A percentile compares a stretch with the other conserved stretches of the same genome.
These are phyloP conservation scores for Mycena metata DNA, from an alignment of 768 basidiomycete species.

Conservation along the genomic window DNA sequence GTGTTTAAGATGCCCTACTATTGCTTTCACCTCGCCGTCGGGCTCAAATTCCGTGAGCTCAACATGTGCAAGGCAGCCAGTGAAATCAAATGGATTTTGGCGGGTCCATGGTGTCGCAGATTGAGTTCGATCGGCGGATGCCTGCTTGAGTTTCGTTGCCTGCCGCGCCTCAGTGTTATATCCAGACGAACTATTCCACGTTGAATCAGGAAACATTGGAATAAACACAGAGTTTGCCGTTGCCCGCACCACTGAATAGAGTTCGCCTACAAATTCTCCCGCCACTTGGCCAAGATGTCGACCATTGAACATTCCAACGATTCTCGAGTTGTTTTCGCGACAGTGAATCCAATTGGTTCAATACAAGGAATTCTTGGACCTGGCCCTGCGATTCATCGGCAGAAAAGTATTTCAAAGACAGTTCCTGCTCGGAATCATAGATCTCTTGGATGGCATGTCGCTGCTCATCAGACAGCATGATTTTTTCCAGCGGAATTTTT, in stretches of 20 bases:
- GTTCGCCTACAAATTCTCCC: neutral
- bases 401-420: neutral
- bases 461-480: neutral
- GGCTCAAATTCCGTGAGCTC: constrained; percentile 45
- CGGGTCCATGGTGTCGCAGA: neutral
- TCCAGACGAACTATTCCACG: neutral
- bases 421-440: neutral
- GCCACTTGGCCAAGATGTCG: neutral
- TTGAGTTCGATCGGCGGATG: neutral
- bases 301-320: constrained; percentile 10
- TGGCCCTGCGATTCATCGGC: neutral
- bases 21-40: constrained; percentile 35
- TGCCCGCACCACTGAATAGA: neutral
- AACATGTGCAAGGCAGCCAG: constrained; percentile 52
- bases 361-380: neutral
- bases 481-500: neutral
- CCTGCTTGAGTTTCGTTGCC: neutral
- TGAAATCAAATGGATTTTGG: constrained; percentile 38
- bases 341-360: neutral
- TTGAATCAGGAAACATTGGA: too few relatives aligned
- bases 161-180: neutral
- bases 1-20: constrained; percentile 46
- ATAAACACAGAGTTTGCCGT: too few relatives aligned
- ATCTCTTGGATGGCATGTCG: neutral
- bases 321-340: neutral